Base-by-base conservation (phyloP, 2,329 filamentous ascomycete genomes). In the Botrytis squamosa region DNA sequence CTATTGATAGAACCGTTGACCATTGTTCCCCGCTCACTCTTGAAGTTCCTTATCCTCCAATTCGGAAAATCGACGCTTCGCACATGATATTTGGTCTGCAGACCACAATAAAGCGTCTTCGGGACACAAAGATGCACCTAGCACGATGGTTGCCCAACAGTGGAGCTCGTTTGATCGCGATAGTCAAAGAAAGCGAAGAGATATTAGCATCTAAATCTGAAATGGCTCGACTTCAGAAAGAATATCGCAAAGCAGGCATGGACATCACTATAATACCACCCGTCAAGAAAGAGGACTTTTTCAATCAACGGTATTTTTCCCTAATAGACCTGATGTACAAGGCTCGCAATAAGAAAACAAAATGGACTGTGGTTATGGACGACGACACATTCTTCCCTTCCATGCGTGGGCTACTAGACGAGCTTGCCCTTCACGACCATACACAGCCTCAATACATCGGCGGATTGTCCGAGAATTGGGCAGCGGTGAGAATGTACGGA, bases 31-130 rank as follows among this genome's bases (percentile, higher is more conserved):
- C 79, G 2, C 66, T 80, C 20, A 67, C 73, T n/a, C 75, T 81
- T 62, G 75, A 79, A 57, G 79, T 80, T 12, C 73, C 78, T 10
- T 72, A 72, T 8, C 74, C 75, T 18, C 67, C 74, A 9, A 49
- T 72, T 46, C 59, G 44, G 1, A 69, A 73, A 33, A 73, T 85
- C 74, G 87, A 89, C 75, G 84, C 87, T 12, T 87, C 86, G 70
- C 86, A 88, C 75, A 88, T 89, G 81, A 86, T 89, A 81, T 81
- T 81, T 71, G 80, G 79, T 18, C 55, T 80, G 16, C 78, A 80
- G 59, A 81, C 80, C 0, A 81, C 79, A 18, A 78, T 81, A 49
- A 71, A 71, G 16, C 75, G 80, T 14, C 74, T 81, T 42, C 77
- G 76, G 33, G 78, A 78, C 36, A 80, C 80, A 6, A 77, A 79